Evolutionary conservation across 129 eudicot genomes (phyloP).

Genomic region (Tagetes patula): DNA sequence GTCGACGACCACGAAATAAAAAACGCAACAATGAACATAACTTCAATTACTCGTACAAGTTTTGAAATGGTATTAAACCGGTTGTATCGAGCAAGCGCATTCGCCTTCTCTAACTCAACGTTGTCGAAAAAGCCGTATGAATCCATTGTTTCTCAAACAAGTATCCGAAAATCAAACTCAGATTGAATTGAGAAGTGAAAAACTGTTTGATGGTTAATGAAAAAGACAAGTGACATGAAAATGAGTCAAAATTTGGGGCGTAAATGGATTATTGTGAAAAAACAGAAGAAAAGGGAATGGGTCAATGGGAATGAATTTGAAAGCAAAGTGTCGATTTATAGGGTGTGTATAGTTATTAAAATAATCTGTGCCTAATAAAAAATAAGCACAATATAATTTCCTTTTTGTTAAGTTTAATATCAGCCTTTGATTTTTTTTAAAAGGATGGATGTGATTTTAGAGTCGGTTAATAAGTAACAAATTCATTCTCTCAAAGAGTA

Average conservation of each 20-base stretch:
- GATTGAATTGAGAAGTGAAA: not conserved
- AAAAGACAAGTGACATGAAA: constrained; percentile 3
- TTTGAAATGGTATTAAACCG: constrained; percentile 50
- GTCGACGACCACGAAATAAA: constrained; percentile 70
- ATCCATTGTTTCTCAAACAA: constrained; percentile 26
- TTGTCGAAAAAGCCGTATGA: constrained; percentile 25
- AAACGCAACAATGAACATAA: constrained; percentile 39
- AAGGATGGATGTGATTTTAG: not conserved
- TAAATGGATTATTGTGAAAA: not conserved
- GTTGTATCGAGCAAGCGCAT: constrained; percentile 57
- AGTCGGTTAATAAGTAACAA: not conserved
- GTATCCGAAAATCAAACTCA: not conserved
- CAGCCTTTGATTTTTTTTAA: not conserved
- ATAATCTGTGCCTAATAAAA: constrained; percentile 16
- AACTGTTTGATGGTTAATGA: not conserved
- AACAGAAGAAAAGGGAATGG: not conserved
- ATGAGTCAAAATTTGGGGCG: constrained; percentile 5
- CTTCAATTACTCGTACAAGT: constrained; percentile 41
- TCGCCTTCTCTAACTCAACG: constrained; percentile 46
- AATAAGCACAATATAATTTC: not conserved
- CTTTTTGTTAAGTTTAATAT: not conserved
- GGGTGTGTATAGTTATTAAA: not conserved
- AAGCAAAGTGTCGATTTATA: constrained; percentile 28
- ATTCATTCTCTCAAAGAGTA: not conserved
- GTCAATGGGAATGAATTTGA: constrained; percentile 6